Evolutionary conservation across 75 land plant genomes (phyloP), one percentile per base, ranked within the genome.

Genomic region (Selaginella moellendorffii): DNA sequence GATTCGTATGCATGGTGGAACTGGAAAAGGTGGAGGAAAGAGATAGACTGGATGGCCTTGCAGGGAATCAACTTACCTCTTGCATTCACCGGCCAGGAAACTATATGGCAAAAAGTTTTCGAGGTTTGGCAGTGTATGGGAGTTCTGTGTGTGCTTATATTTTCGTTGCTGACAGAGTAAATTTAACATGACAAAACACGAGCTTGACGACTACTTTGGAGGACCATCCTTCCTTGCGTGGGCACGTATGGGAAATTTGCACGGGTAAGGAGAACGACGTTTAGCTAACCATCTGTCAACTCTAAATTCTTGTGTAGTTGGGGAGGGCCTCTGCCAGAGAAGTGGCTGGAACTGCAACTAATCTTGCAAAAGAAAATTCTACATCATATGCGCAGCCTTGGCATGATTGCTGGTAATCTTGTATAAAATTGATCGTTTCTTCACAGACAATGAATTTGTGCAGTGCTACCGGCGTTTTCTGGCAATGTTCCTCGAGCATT

Each of bases 171-270:
- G 46, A 27, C 65, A 84, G 88, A 77, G 54, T 5, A 36, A 36
- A 26, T 88, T 83, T 61, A 85, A 88, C 65, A 53, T 93, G 26
- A 85, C 64, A 26, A 69, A 72, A 46, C 64, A 79, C 64, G 87
- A 85, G 52, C 66, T 93, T 69, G 78, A 77, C 69, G 79, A 78
- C 65, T 93, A 85, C 77, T 93, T 88, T 83, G 90, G 96, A 56
- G 98, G 98, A 54, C 98, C 98, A 62, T 86, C 90, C 62, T 93
- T 93, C 65, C 87, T 93, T 76, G 98, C 98, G 27, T 92, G 97
- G 97, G 95, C 97, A 52, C 85, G 97, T n/a, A 93, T 93, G 98
- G 98, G 96, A 27, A 93, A 93, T 68, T 67, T 93, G 27, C 95
- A 93, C 59, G 86, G 79, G 96, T 93, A 71, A 29, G 77, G 63